A percentile compares a stretch with the other conserved stretches of the same genome.
These are phyloP conservation scores for Emmonsiellopsis sp. DNA, from an alignment of 2,329 filamentous ascomycete genomes.

Conservation along the genomic window DNA sequence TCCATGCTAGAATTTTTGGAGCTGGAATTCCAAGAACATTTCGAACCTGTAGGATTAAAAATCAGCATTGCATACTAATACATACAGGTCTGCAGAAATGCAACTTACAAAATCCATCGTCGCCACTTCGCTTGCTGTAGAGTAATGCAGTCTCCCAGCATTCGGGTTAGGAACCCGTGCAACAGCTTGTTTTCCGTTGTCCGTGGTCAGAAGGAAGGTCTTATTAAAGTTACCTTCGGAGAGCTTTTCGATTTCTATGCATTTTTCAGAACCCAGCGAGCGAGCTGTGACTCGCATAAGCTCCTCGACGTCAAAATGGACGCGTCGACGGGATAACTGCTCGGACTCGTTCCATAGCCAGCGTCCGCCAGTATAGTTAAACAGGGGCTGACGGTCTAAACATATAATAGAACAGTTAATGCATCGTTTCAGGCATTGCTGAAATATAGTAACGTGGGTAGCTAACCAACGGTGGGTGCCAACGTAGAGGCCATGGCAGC, in stretches of 20 bases:
- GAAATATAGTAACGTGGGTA: not conserved
- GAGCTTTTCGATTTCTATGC: slow-evolving; percentile 24
- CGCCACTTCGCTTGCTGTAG: slow-evolving; percentile 27
- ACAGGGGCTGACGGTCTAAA: not conserved
- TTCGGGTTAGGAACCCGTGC: slow-evolving; percentile 14
- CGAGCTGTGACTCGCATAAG: slow-evolving; percentile 21
- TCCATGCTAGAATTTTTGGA: slow-evolving; percentile 2
- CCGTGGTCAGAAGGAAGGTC: slow-evolving; percentile 21
- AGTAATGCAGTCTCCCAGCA: slow-evolving; percentile 9
- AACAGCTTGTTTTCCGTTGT: slow-evolving; percentile 11
- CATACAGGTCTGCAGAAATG: not conserved
- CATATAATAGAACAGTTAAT: not conserved
- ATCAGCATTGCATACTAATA: not conserved
- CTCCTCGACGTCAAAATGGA: slow-evolving; percentile 24
- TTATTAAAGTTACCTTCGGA: slow-evolving; percentile 18
- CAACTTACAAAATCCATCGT: slow-evolving; percentile 23
- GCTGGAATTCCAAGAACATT: not conserved
- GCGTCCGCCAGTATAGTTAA: not conserved
- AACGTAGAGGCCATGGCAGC: not conserved
- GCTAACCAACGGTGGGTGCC: not conserved
- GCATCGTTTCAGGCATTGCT: not conserved
- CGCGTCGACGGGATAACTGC: not conserved
- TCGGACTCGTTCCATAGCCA: not conserved
- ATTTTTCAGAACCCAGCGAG: slow-evolving; percentile 18
- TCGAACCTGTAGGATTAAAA: not conserved